Percentiles rank a stretch among this genome's conserved stretches.
These are phyloP conservation scores for Penicillium digitatum DNA, from an alignment of 2,329 filamentous ascomycete genomes.

Conservation along the genomic window DNA sequence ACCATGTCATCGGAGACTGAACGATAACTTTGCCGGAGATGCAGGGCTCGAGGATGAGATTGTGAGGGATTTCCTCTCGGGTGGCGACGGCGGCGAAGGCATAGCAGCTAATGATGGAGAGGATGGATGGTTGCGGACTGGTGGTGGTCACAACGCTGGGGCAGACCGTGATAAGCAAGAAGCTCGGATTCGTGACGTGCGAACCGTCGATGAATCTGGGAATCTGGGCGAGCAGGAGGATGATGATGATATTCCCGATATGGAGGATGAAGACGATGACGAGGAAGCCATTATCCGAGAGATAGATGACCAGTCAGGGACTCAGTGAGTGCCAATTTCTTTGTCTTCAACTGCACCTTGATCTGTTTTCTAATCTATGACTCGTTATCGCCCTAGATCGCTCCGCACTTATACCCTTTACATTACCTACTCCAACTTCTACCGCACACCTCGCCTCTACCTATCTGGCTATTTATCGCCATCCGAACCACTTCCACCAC, in stretches of 20 bases:
- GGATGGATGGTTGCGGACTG: slow-evolving; percentile 89
- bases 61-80: slow-evolving; percentile 70
- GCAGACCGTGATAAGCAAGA: slow-evolving; percentile 60
- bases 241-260: slow-evolving; percentile 85
- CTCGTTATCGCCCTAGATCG: slow-evolving; percentile 51
- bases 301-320: slow-evolving; percentile 48
- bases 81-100: slow-evolving; percentile 43
- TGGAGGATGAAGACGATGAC: slow-evolving; percentile 93
- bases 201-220: slow-evolving; percentile 83
- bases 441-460: slow-evolving; percentile 91
- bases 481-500: slow-evolving; percentile 75
- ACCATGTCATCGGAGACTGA: slow-evolving; percentile 83
- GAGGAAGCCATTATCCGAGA: slow-evolving; percentile 95
- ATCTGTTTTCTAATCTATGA: slow-evolving; percentile 9
- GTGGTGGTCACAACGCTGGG: slow-evolving; percentile 58
- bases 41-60: slow-evolving; percentile 82
- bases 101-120: slow-evolving; percentile 73
- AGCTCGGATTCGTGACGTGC: slow-evolving; percentile 72
- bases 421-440: slow-evolving; percentile 96
- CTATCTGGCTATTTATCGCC: slow-evolving; percentile 81
- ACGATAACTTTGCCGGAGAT: slow-evolving; percentile 88
- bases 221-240: slow-evolving; percentile 68
- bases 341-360: background rate
- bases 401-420: slow-evolving; percentile 95
- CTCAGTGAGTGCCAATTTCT: slow-evolving; percentile 48